Base-by-base conservation (phyloP, 1,139 yeast species). In the Chernovozyma aurita region DNA sequence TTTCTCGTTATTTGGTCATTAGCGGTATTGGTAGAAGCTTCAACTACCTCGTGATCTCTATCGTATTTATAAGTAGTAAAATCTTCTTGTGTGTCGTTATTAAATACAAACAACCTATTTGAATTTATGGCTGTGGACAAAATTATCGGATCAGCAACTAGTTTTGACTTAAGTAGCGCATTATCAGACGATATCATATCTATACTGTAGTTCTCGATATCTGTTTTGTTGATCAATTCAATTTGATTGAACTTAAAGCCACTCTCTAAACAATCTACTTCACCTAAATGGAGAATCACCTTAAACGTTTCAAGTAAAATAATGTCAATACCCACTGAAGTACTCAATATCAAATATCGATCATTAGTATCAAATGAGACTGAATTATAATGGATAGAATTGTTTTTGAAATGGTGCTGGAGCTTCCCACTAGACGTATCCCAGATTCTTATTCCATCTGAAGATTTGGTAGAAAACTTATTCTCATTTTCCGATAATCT, bases 171-270 rank as follows among this genome's bases (percentile, higher is more conserved):
- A 12, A 70, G 51, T 4, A 69, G 43, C 11, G 63, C 50, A 37
- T 71, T 59, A 11, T 66, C 55, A 9, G 74, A 59, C 0, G 70
- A 61, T 43, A 68, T 52, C 47, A 50, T 50, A 20, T 63, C 68
- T 16, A 61, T 47, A 1, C 61, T 60, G 30, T 42, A 48, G 33
- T 41, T 45, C 32, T 35, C 41, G 33, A 47, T 43, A 24, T 44
- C 42, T 24, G 41, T 33, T 24, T 44, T 50, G 33, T 44, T 45
- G 12, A 50, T 32, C n/a, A 53, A 28, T 2, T 40, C 29, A 3
- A 46, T 27, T 12, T 43, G 51, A 31, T 33, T 52, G 49, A 42
- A 55, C 24, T 18, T 16, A 16, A 26, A 32, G 12, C 18, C 9
- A 21, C 6, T 26, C 17, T 18, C 17, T 11, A 18, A 5, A 9